phyloP scores from a whole-genome alignment of 305 asterid species.

The Coffea humblotiana region DNA sequence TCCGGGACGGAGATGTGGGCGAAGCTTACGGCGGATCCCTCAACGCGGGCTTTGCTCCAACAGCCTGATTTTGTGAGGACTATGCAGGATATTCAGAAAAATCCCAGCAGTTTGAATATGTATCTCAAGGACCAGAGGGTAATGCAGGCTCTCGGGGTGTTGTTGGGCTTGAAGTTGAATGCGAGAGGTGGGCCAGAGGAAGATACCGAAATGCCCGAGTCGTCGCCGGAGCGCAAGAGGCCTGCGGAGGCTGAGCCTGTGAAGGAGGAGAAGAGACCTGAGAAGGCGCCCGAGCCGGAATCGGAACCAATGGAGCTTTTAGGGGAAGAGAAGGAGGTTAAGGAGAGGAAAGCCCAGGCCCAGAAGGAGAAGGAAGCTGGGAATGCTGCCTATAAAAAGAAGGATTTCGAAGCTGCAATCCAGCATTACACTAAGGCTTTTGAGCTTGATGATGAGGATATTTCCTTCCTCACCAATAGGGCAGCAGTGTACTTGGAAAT shows the following conservation, averaged over 20 bases:
- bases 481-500: slow-evolving; percentile 92
- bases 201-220: slow-evolving; percentile 47
- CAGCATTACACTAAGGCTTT: slow-evolving; percentile 65
- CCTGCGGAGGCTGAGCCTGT: slow-evolving; percentile 47
- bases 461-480: slow-evolving; percentile 78
- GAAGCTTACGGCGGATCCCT: slow-evolving; percentile 57
- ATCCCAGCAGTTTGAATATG: slow-evolving; percentile 59
- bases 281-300: slow-evolving; percentile 40
- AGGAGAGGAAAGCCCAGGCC: slow-evolving; percentile 49
- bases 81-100: slow-evolving; percentile 84
- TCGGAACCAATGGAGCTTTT: slow-evolving; percentile 44
- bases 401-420: slow-evolving; percentile 85
- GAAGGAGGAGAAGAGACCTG: slow-evolving; percentile 53
- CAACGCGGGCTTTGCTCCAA: slow-evolving; percentile 53
- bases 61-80: slow-evolving; percentile 72
- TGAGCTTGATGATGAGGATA: slow-evolving; percentile 71
- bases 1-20: slow-evolving; percentile 90
- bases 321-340: slow-evolving; percentile 55
- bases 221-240: slow-evolving; percentile 53
- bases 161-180: slow-evolving; percentile 64
- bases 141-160: slow-evolving; percentile 76
- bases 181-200: slow-evolving; percentile 48
- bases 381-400: slow-evolving; percentile 81
- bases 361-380: slow-evolving; percentile 87
- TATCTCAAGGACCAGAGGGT: slow-evolving; percentile 75